phyloP scores from a whole-genome alignment of 345 rosid species.

The Hibiscus syriacus region DNA sequence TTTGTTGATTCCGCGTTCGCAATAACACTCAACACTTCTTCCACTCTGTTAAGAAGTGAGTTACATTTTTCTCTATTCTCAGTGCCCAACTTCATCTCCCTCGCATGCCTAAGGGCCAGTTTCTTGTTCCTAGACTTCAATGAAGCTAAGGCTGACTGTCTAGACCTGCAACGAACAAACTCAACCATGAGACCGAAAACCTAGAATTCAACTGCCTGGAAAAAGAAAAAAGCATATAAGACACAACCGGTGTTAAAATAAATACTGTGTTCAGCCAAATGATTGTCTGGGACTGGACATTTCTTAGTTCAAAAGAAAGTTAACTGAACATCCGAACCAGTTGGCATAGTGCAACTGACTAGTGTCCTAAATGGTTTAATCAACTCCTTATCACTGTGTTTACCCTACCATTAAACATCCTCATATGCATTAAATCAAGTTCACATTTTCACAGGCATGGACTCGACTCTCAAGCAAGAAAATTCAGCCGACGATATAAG shows the following conservation, averaged over 20 bases:
- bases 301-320: not conserved
- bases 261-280: not conserved
- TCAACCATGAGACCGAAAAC: not conserved
- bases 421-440: not conserved
- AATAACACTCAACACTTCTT: slow-evolving; percentile 57
- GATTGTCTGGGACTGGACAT: not conserved
- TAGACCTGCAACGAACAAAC: slow-evolving; percentile 42
- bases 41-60: slow-evolving; percentile 73
- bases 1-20: slow-evolving; percentile 66
- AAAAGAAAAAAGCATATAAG: not conserved
- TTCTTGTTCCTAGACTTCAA: slow-evolving; percentile 71
- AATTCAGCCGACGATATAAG: not conserved
- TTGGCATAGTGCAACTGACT: not conserved
- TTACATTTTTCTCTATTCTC: slow-evolving; percentile 68
- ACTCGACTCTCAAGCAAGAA: not conserved
- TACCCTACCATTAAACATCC: not conserved
- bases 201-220: not conserved
- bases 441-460: not conserved
- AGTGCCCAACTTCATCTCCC: slow-evolving; percentile 52
- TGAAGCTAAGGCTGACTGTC: slow-evolving; percentile 50
- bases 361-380: slow-evolving; percentile 15
- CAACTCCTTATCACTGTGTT: slow-evolving; percentile 14
- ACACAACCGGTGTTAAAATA: not conserved
- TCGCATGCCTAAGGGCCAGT: slow-evolving; percentile 65
- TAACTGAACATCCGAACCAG: not conserved